Base-by-base conservation (phyloP, 306 rosid genomes). In the Pyrus communis region DNA sequence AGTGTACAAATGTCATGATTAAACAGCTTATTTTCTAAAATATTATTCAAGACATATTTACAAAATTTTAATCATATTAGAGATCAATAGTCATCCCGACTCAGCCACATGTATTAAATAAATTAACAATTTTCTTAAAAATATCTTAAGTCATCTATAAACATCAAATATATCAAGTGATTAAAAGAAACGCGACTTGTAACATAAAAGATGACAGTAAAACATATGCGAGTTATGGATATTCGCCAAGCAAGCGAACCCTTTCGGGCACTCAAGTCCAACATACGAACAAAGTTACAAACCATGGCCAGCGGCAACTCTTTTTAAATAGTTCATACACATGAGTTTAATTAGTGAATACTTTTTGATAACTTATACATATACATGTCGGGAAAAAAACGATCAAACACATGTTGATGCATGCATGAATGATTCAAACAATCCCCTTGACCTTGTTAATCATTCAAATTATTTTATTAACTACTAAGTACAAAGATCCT, bases 331-430 rank as follows among this genome's bases (percentile, higher is more conserved):
- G 55, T 51, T 51, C 9, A 51, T 17, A 1, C 55, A 51, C 21
- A 17, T 17, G 66, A 27, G 21, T 12, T 21, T 55, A 55, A 9
- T 51, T 51, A 15, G 18, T 4, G 23, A 59, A 59, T 12, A 51
- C 18, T 10, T 23, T n/a, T 22, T 22, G 5, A 25, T 11, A n/a
- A 58, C 28, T 27, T 27, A 61, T 31, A 64, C 4, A 4, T 68
- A 54, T 15, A 71, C 18, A 25, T 85, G 89, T 87, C 86, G 88
- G 92, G 75, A 75, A 79, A 80, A 77, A 46, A 60, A 69, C 85
- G 83, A 79, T 89, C 89, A 86, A 87, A 71, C 71, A 78, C 70
- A 76, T 82, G 86, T 76, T 83, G 88, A 84, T 86, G 85, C 82
- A 88, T 84, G 80, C 82, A 84, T 68, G 82, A 83, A 75, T 79